Evolutionary conservation across 331 rosid genomes (phyloP).

Genomic region (Rhamnella rubrinervis): DNA sequence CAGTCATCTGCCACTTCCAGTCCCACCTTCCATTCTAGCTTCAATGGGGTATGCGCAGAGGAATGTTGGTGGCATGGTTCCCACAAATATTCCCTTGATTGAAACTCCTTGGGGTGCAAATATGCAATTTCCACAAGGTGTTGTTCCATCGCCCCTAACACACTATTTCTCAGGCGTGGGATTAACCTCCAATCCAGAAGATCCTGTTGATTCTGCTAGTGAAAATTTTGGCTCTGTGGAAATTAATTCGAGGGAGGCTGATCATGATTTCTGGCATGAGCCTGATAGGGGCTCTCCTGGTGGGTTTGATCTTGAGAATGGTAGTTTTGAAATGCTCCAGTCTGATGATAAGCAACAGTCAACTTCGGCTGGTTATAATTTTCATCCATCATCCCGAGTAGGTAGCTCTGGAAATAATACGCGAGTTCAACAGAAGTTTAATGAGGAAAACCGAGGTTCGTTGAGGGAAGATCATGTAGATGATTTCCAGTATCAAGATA

Average conservation of each 20-base stretch:
- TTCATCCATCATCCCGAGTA: conserved; percentile 40
- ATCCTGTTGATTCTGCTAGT: conserved; percentile 44
- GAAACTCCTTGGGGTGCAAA: conserved; percentile 86
- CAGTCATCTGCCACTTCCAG: conserved; percentile 73
- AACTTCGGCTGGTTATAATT: conserved; percentile 67
- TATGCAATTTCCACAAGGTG: conserved; percentile 82
- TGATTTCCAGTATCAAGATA: conserved; percentile 66
- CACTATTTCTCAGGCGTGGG: conserved; percentile 80
- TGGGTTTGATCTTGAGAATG: conserved; percentile 70
- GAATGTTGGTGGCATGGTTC: conserved; percentile 64
- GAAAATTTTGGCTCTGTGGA: conserved; percentile 66
- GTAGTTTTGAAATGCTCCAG: conserved; percentile 63
- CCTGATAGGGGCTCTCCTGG: conserved; percentile 69
- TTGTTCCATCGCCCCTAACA: conserved; percentile 60
- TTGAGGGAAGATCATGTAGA: conserved; percentile 50
- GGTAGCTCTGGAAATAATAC: conserved; percentile 47
- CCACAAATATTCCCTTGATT: conserved; percentile 61
- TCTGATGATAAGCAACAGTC: conserved; percentile 76
- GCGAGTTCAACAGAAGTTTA: conserved; percentile 50
- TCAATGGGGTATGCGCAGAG: conserved; percentile 82
- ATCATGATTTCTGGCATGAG: conserved; percentile 83
- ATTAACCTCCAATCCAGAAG: conserved; percentile 57
- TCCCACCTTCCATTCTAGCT: conserved; percentile 68
- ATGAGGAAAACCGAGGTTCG: conserved; percentile 53
- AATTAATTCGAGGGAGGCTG: conserved; percentile 52